These are phyloP conservation scores for Exobasidium cylindrosporum DNA, from an alignment of 1,284 basidiomycete genomes.

Conservation along the genomic window DNA sequence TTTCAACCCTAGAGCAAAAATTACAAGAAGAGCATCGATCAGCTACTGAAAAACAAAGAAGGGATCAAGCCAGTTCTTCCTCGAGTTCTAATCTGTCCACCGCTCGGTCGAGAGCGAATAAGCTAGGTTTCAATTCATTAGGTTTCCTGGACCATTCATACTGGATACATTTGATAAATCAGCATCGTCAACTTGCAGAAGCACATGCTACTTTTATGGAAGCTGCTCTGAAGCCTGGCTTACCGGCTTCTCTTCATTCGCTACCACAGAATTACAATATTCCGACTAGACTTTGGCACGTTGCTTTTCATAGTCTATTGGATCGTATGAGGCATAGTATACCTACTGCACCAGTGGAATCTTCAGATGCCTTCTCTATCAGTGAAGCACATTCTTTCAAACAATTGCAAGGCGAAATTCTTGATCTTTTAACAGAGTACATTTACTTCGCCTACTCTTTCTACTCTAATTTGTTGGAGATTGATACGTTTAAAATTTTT, in stretches of 20 bases:
- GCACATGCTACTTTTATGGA: conserved; percentile 81
- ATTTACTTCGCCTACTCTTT: conserved; percentile 93
- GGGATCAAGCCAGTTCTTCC: background rate
- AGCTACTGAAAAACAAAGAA: conserved; percentile 11
- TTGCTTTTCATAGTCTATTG: conserved; percentile 82
- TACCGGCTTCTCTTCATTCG: conserved; percentile 80
- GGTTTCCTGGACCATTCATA: conserved; percentile 27
- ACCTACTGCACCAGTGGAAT: conserved; percentile 57
- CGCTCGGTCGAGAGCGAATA: background rate
- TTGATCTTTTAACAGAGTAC: conserved; percentile 80
- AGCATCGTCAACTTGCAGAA: conserved; percentile 70
- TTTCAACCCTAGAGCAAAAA: conserved; percentile 69
- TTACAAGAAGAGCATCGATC: conserved; percentile 61
- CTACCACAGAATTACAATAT: conserved; percentile 94
- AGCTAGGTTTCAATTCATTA: background rate
- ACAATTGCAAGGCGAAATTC: conserved; percentile 40
- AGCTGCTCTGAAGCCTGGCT: conserved; percentile 77
- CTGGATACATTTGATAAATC: conserved; percentile 32
- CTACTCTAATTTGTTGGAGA: conserved; percentile 84
- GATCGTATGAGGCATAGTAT: conserved; percentile 80
- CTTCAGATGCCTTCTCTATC: background rate
- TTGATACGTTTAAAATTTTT: conserved; percentile 70
- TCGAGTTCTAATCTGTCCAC: background rate
- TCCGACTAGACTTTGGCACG: conserved; percentile 86
- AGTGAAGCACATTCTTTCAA: background rate